Evolutionary conservation across 352 stramenopile species (phyloP).

Genomic region (Globisporangium nodosum): DNA sequence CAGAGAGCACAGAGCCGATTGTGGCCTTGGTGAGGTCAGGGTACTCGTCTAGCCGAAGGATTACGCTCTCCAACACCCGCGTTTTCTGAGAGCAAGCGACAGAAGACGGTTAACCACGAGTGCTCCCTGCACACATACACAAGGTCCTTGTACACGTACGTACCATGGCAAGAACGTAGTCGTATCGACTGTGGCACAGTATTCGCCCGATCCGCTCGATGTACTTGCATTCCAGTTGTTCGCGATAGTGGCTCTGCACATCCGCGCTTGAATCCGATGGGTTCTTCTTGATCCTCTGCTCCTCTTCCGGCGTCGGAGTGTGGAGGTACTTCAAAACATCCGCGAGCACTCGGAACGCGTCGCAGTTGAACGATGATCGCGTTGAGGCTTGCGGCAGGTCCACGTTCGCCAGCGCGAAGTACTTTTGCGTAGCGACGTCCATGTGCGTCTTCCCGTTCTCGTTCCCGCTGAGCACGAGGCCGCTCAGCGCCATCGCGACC

Average conservation of each 20-base stretch:
- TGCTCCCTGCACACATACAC: not conserved
- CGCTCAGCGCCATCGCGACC: conserved; percentile 29
- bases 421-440: conserved; percentile 27
- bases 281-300: not conserved
- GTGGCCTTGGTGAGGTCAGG: conserved; percentile 43
- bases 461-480: conserved; percentile 36
- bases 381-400: conserved; percentile 4
- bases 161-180: conserved; percentile 55
- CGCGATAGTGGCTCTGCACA: conserved; percentile 1
- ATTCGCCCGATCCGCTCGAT: conserved; percentile 47
- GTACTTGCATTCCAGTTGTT: conserved; percentile 36
- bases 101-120: not conserved
- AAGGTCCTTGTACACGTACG: conserved; percentile 13
- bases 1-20: conserved; percentile 47
- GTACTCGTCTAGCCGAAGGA: conserved; percentile 38
- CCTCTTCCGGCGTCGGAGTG: conserved; percentile 3
- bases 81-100: conserved; percentile 21
- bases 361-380: conserved; percentile 35
- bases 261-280: not conserved
- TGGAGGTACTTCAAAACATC: conserved; percentile 42
- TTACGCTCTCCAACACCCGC: conserved; percentile 28
- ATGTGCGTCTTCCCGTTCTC: conserved; percentile 18
- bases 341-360: conserved; percentile 43
- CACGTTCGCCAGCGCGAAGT: conserved; percentile 24
- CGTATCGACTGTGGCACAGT: conserved; percentile 30